Evolutionary conservation across 148 eudicot species (phyloP).

Genomic region (Spergularia marina): DNA sequence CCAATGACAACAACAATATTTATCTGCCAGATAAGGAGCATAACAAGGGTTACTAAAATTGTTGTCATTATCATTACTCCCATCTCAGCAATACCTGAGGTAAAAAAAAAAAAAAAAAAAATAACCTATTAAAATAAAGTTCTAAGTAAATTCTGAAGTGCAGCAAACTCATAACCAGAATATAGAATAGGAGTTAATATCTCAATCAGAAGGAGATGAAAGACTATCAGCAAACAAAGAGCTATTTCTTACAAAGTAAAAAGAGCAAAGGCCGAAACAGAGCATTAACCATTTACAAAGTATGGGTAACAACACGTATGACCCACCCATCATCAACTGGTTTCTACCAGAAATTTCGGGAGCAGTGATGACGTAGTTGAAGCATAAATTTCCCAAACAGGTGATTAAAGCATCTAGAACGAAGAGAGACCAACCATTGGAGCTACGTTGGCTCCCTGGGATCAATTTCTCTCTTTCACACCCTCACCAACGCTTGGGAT

Average conservation of each 20-base stretch:
- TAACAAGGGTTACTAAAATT: conserved; percentile 83
- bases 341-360: no score
- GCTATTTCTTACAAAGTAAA: not conserved
- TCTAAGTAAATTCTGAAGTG: not conserved
- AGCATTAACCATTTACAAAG: no score
- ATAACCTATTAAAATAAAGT: conserved; percentile 28
- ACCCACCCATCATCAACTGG: no score
- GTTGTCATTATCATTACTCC: conserved; percentile 99
- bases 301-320: no score
- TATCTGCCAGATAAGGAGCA: conserved; percentile 99
- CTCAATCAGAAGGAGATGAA: not conserved
- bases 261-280: not conserved
- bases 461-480: no score
- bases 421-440: no score
- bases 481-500: no score
- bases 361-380: no score
- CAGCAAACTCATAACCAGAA: not conserved
- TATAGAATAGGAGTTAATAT: not conserved
- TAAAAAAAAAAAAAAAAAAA: conserved; percentile 29
- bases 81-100: conserved; percentile 87
- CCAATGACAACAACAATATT: conserved; percentile 65
- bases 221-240: not conserved
- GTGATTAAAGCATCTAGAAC: no score
- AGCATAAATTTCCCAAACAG: no score
- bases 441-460: no score